Evolutionary conservation across 2,329 filamentous ascomycete species (phyloP).

Genomic region (Penicillium crustosum): DNA sequence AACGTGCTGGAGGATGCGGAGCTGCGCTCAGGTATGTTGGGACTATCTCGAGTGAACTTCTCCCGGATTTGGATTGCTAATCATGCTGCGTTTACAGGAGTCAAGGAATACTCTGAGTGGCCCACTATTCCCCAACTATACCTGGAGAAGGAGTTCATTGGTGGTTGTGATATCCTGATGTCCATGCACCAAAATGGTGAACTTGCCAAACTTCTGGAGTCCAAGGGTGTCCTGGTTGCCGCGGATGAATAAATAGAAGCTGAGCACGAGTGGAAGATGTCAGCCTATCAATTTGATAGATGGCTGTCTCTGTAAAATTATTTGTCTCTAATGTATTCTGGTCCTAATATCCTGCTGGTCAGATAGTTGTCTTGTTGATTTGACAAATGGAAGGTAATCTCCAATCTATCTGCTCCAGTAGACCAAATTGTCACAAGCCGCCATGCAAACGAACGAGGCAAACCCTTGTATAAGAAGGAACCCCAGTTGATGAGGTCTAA

Average conservation of each 20-base stretch:
- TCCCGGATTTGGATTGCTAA: neutral
- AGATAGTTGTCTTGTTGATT: slow-evolving; percentile 1
- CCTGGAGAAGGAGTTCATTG: slow-evolving; percentile 91
- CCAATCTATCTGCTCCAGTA: neutral
- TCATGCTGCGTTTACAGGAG: slow-evolving; percentile 57
- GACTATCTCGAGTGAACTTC: neutral
- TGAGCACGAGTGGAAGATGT: neutral
- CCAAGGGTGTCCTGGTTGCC: slow-evolving; percentile 79
- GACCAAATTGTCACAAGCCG: neutral
- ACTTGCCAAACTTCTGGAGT: slow-evolving; percentile 84
- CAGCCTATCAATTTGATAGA: slow-evolving; percentile 9
- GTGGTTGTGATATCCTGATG: slow-evolving; percentile 95
- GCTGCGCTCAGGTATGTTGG: slow-evolving; percentile 68
- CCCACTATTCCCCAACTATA: slow-evolving; percentile 98
- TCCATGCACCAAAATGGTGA: slow-evolving; percentile 97
- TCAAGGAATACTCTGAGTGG: slow-evolving; percentile 99
- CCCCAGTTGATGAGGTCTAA: slow-evolving; percentile 17
- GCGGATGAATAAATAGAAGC: slow-evolving; percentile 49
- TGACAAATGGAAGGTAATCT: neutral
- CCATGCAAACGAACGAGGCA: neutral
- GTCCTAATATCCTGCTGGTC: slow-evolving; percentile 13
- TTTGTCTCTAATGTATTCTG: slow-evolving; percentile 9
- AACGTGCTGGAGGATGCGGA: slow-evolving; percentile 93
- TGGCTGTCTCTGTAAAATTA: slow-evolving; percentile 19
- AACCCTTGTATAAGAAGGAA: neutral